Percentiles rank a stretch among this genome's conserved stretches.
Conservation (phyloP, 2,329 filamentous ascomycete genomes). For the Fusarium sp. region DNA sequence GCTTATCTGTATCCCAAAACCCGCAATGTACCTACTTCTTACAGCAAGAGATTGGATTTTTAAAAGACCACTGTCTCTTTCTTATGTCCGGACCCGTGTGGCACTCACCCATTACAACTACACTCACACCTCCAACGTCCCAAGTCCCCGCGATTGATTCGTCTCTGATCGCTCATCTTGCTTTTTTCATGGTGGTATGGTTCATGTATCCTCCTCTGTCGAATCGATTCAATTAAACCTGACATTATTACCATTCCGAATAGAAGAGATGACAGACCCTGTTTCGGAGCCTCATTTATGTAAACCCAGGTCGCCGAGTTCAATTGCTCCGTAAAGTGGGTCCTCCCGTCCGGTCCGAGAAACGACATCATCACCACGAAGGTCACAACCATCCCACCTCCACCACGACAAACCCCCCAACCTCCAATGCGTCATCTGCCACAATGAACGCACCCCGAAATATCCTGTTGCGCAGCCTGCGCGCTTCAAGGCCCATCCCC, state of each 20-base stretch:
- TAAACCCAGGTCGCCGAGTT: background rate
- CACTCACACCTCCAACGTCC: background rate
- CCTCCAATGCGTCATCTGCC: slow-evolving; percentile 21
- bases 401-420: background rate
- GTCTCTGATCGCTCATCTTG: background rate
- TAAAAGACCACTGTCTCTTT: too few species aligned
- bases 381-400: slow-evolving; percentile 1
- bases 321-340: slow-evolving; percentile 7
- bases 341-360: slow-evolving; percentile 6
- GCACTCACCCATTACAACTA: background rate
- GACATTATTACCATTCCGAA: background rate
- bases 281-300: background rate
- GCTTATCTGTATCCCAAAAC: too few species aligned
- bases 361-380: slow-evolving; percentile 32
- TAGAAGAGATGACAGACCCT: background rate
- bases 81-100: too few species aligned
- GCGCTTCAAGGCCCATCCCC: slow-evolving; percentile 24
- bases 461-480: slow-evolving; percentile 45
- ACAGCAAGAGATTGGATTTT: too few species aligned
- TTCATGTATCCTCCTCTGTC: too few species aligned
- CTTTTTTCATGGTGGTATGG: background rate
- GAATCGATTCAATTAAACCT: background rate
- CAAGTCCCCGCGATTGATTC: too few species aligned
- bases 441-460: slow-evolving; percentile 46
- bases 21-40: too few species aligned